Conservation (phyloP, 306 rosid species). For the Casuarina equisetifolia region DNA sequence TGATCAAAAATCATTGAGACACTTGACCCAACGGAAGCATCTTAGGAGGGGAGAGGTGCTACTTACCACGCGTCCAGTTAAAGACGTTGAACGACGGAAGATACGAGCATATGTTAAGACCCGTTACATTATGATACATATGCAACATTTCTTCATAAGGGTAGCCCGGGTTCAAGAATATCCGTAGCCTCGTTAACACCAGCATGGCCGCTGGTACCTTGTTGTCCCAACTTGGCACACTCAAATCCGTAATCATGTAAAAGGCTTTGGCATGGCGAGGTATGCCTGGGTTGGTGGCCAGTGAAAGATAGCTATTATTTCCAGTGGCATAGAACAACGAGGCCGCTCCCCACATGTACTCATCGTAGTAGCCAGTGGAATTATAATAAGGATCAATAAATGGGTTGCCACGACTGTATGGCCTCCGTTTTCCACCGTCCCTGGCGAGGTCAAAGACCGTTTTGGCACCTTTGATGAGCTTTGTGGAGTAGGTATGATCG, state of each 20-base stretch:
- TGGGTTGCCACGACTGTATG: slow-evolving; percentile 36
- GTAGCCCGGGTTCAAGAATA: slow-evolving; percentile 59
- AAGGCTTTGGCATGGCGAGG: slow-evolving; percentile 43
- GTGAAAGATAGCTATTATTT: slow-evolving; percentile 38
- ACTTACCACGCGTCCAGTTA: slow-evolving; percentile 48
- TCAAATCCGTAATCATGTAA: slow-evolving; percentile 30
- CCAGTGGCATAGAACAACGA: slow-evolving; percentile 74
- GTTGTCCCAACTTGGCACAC: slow-evolving; percentile 60
- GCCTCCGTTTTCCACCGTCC: slow-evolving; percentile 36
- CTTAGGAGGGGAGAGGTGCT: not conserved
- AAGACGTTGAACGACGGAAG: slow-evolving; percentile 44
- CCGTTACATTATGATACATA: slow-evolving; percentile 53
- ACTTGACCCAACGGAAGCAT: not conserved
- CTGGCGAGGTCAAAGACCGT: slow-evolving; percentile 50
- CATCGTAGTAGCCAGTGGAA: slow-evolving; percentile 61
- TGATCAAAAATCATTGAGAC: not conserved
- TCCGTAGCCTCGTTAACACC: slow-evolving; percentile 54
- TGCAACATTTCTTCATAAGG: slow-evolving; percentile 60
- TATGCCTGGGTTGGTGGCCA: slow-evolving; percentile 47
- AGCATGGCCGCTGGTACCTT: slow-evolving; percentile 70
- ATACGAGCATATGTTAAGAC: slow-evolving; percentile 68
- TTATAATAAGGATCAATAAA: slow-evolving; percentile 46
- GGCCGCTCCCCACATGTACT: slow-evolving; percentile 68
- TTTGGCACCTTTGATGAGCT: slow-evolving; percentile 47
- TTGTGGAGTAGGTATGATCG: slow-evolving; percentile 37